A percentile compares a stretch with the other conserved stretches of the same genome.
These are phyloP conservation scores for Hypoxylon sp. DNA, from an alignment of 2,329 filamentous ascomycete species.

Conservation along the genomic window DNA sequence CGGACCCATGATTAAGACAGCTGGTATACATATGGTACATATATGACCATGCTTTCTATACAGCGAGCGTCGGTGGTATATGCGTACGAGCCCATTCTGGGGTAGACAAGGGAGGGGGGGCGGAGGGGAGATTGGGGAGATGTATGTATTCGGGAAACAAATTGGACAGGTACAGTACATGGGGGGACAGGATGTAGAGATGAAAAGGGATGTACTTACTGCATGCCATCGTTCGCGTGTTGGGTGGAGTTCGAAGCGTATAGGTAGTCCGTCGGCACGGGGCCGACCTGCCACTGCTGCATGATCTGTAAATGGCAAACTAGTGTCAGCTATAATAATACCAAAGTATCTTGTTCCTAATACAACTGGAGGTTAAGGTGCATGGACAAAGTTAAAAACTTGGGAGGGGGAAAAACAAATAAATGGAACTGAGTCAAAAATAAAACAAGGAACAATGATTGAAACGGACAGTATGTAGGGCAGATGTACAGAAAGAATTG, in stretches of 20 bases:
- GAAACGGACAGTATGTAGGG: slow-evolving; percentile 27
- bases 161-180: slow-evolving; percentile 46
- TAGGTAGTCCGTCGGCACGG: slow-evolving; percentile 70
- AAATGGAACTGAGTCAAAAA: slow-evolving; percentile 37
- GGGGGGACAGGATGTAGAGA: slow-evolving; percentile 50
- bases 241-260: slow-evolving; percentile 66
- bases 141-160: slow-evolving; percentile 35
- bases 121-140: slow-evolving; percentile 35
- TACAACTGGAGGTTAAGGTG: slow-evolving; percentile 35
- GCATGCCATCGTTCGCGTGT: slow-evolving; percentile 67
- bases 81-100: slow-evolving; percentile 46
- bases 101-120: slow-evolving; percentile 39
- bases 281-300: slow-evolving; percentile 74
- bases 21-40: slow-evolving; percentile 49
- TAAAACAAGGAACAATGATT: slow-evolving; percentile 34
- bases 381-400: slow-evolving; percentile 36
- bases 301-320: slow-evolving; percentile 63
- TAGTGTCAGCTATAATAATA: slow-evolving; percentile 51
- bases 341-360: slow-evolving; percentile 36
- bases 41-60: slow-evolving; percentile 44
- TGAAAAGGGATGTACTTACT: slow-evolving; percentile 66
- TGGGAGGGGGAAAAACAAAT: slow-evolving; percentile 27
- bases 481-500: slow-evolving; percentile 39
- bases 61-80: slow-evolving; percentile 33
- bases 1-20: slow-evolving; percentile 44